Evolutionary conservation across 768 basidiomycete genomes (phyloP).

Genomic region (Termitomyces sp.): DNA sequence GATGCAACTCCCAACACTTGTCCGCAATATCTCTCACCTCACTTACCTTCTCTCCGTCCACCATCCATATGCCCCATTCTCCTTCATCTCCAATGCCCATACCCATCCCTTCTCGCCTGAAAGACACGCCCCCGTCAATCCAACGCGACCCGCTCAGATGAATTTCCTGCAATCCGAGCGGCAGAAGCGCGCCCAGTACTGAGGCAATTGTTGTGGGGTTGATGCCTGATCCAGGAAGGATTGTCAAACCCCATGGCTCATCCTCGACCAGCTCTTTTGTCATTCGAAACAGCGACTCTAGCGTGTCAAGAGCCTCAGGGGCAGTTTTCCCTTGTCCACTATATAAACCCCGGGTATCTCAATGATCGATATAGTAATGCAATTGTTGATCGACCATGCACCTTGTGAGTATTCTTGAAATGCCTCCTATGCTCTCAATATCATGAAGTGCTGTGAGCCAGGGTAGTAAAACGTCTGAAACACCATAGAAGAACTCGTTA

Average conservation of each 20-base stretch:
- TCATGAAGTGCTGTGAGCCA: conserved; percentile 39
- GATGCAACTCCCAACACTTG: conserved; percentile 22
- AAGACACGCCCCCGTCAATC: conserved; percentile 49
- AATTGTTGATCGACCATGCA: conserved; percentile 20
- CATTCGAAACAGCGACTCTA: conserved; percentile 37
- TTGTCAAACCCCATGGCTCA: conserved; percentile 36
- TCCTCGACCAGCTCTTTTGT: conserved; percentile 33
- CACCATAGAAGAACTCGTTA: conserved; percentile 17
- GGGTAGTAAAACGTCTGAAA: background rate
- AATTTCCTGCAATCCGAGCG: conserved; percentile 59
- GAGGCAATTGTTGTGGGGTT: conserved; percentile 49
- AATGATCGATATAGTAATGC: background rate
- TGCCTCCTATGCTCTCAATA: conserved; percentile 53
- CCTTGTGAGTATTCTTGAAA: conserved; percentile 83
- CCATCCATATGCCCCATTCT: conserved; percentile 71
- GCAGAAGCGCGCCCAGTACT: conserved; percentile 48
- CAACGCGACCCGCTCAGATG: conserved; percentile 75
- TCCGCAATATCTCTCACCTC: conserved; percentile 50
- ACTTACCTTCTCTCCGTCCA: conserved; percentile 47
- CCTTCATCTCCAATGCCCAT: conserved; percentile 55
- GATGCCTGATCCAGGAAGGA: conserved; percentile 79
- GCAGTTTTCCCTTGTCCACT: conserved; percentile 54
- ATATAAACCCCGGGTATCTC: background rate
- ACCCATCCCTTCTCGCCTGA: conserved; percentile 55
- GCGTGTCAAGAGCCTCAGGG: conserved; percentile 33